A percentile compares a stretch with the other conserved stretches of the same genome.
These are phyloP conservation scores for Fusarium sambucinum DNA, from an alignment of 2,329 filamentous ascomycete genomes.

Conservation along the genomic window DNA sequence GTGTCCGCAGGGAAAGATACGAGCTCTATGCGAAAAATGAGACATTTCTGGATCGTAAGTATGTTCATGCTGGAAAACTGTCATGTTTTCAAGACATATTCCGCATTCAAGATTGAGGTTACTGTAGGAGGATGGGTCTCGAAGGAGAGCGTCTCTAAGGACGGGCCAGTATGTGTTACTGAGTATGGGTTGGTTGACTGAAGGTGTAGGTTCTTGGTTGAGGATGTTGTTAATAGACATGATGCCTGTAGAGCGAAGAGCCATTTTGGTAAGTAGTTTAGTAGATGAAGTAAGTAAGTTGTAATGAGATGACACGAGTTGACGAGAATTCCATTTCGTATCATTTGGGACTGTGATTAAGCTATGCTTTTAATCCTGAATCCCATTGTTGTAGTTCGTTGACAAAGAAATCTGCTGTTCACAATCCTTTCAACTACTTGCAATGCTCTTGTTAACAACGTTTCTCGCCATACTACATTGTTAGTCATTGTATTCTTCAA, in stretches of 20 bases:
- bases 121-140: background rate
- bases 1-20: constrained; percentile 35
- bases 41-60: background rate
- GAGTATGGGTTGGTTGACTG: rapidly evolving
- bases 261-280: background rate
- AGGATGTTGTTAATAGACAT: constrained; percentile 15
- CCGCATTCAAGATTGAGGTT: constrained; percentile 18
- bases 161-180: constrained; percentile 15
- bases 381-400: background rate
- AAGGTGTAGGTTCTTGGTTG: background rate
- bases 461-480: background rate
- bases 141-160: constrained; percentile 24
- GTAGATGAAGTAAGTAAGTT: background rate
- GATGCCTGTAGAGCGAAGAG: background rate
- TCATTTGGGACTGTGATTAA: background rate
- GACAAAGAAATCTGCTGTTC: background rate
- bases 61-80: constrained; percentile 25
- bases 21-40: constrained; percentile 12
- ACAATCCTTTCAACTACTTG: background rate
- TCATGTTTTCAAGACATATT: constrained; percentile 28
- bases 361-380: background rate
- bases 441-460: too few relatives aligned
- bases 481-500: background rate
- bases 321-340: background rate
- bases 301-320: background rate